These are phyloP conservation scores for Kondoa malvinella DNA, from an alignment of 768 basidiomycete species.

Conservation along the genomic window DNA sequence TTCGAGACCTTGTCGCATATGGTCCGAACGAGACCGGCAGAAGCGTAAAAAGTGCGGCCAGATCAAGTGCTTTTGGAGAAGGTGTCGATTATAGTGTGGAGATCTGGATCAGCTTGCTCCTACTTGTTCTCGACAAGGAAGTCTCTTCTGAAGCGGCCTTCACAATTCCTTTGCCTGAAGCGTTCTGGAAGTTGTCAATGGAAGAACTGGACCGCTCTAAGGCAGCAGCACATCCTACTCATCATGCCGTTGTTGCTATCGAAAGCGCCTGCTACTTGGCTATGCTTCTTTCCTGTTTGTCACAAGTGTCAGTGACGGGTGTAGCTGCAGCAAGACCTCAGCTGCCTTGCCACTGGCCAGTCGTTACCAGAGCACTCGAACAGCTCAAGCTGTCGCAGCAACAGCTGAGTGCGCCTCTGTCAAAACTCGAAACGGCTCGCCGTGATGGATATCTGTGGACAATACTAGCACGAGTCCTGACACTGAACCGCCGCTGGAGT, in stretches of 20 bases:
- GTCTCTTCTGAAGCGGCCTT: no score
- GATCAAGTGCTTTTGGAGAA: slow-evolving; percentile 31
- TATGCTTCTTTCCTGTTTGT: slow-evolving; percentile 53
- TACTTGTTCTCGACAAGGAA: slow-evolving; percentile 19
- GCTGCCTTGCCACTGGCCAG: slow-evolving; percentile 49
- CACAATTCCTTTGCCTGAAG: no score
- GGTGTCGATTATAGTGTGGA: slow-evolving; percentile 52
- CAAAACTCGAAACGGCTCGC: slow-evolving; percentile 36
- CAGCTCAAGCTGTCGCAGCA: slow-evolving; percentile 40
- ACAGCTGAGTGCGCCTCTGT: slow-evolving; percentile 35
- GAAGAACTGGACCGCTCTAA: slow-evolving; percentile 20
- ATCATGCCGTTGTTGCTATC: slow-evolving; percentile 27
- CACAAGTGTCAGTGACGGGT: slow-evolving; percentile 56
- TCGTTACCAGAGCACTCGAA: slow-evolving; percentile 44
- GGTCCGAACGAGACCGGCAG: slow-evolving; percentile 41
- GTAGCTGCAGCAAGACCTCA: slow-evolving; percentile 33
- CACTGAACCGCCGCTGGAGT: slow-evolving; percentile 56
- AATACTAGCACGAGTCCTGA: slow-evolving; percentile 53
- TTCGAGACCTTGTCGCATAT: slow-evolving; percentile 41
- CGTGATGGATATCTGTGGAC: slow-evolving; percentile 56
- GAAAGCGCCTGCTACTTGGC: slow-evolving; percentile 58
- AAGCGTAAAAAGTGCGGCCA: slow-evolving; percentile 32
- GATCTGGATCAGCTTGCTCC: no score
- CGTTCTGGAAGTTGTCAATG: slow-evolving; percentile 21
- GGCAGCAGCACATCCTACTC: slow-evolving; percentile 8